Percentiles rank a stretch among this genome's conserved stretches.
Evolutionary conservation across 169 alveolate species (phyloP).

Genomic region (Plasmodium reichenowi): DNA sequence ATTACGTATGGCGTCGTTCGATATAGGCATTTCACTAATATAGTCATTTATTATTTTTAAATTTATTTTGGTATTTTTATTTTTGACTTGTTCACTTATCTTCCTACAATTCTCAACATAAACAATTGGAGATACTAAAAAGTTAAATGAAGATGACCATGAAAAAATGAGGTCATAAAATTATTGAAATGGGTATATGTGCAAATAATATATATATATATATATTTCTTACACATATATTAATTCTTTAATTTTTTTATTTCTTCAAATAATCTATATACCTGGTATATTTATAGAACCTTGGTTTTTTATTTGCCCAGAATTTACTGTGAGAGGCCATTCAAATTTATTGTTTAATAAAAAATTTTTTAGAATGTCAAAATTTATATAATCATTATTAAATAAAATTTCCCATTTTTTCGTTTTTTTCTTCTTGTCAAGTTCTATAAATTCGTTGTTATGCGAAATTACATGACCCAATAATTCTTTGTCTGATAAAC

Average conservation of each 20-base stretch:
- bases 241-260: too few species aligned
- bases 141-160: not conserved
- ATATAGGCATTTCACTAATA: slow-evolving; percentile 52
- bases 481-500: slow-evolving; percentile 56
- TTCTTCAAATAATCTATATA: not conserved
- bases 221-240: not conserved
- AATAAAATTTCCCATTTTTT: slow-evolving; percentile 72
- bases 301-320: slow-evolving; percentile 74
- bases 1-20: slow-evolving; percentile 71
- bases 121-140: slow-evolving; percentile 58
- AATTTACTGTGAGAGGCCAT: slow-evolving; percentile 75
- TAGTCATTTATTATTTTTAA: slow-evolving; percentile 66
- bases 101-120: slow-evolving; percentile 74
- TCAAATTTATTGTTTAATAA: slow-evolving; percentile 43
- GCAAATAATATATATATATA: not conserved
- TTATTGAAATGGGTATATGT: not conserved
- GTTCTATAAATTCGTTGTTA: slow-evolving; percentile 61
- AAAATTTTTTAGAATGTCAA: slow-evolving; percentile 31
- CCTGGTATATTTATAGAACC: slow-evolving; percentile 75
- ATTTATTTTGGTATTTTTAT: slow-evolving; percentile 54
- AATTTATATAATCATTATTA: slow-evolving; percentile 25
- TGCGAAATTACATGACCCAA: slow-evolving; percentile 74
- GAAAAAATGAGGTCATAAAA: not conserved
- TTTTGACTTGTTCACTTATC: slow-evolving; percentile 48
- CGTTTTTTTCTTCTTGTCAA: slow-evolving; percentile 18